Base-by-base conservation (phyloP, 169 alveolate genomes). In the Haemoproteus tartakovskyi region DNA sequence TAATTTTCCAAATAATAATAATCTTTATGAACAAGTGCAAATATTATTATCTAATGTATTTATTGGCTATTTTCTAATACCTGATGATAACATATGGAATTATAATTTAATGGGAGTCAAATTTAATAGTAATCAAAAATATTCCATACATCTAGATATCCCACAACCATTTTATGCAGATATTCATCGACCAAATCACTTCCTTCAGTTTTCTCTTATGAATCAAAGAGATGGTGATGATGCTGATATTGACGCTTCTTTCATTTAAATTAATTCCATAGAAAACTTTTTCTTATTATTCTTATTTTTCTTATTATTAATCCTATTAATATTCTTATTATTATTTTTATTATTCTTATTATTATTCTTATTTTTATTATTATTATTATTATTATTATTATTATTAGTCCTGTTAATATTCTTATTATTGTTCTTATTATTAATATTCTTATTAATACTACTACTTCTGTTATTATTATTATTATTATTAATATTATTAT, bases 1-100 rank as follows among this genome's bases (percentile, higher is more conserved):
- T 57, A 84, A 67, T 12, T 59, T 22, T 27, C 70, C 84, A 11
- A 57, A 84, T 70, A 79, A 48, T 21, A 51, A 14, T 30, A 57
- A 57, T 19, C 80, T 81, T 29, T 90, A 89, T 70, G 97, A 91
- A 37, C 94, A 92, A 78, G 98, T 94, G 2, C 97, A 97, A 87
- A 87, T 98, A 79, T 87, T 98, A 60, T 91, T 98, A 29, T 95
- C 99, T 30, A 99, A 96, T 87, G 95, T 92, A 74, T 96, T 92
- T 87, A 88, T 94, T 85, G 99, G 99, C 12, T 98, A 95, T 93
- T 97, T 95, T 89, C 88, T 98, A 92, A 96, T 97, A 38, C 99
- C 99, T 19, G 99, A 95, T 43, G 98, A 94, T 56, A 98, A 96
- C 37, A 87, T 97, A 29, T 98, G 99, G 99, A 98, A 97, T 91